phyloP scores from a whole-genome alignment of 208 protist species.

The Crithidia acanthocephali region DNA sequence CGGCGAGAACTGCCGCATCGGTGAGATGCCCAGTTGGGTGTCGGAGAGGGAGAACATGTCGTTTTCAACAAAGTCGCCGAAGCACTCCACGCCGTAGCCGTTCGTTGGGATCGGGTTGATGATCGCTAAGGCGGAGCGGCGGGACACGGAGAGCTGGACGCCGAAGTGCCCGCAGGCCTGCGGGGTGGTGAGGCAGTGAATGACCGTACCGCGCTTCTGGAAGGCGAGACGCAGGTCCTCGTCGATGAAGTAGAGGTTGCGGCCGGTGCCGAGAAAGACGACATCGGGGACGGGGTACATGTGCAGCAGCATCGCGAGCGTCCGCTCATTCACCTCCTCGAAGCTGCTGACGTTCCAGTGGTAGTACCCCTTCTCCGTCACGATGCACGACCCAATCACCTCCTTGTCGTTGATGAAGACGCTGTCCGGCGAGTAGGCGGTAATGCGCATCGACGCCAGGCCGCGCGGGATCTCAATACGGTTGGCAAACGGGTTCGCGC shows the following conservation, averaged over 20 bases:
- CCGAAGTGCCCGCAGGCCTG: constrained; percentile 86
- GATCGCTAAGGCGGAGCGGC: constrained; percentile 76
- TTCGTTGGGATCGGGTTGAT: constrained; percentile 91
- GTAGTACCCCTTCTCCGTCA: constrained; percentile 86
- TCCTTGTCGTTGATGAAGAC: constrained; percentile 90
- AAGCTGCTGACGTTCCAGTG: constrained; percentile 92
- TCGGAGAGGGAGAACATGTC: constrained; percentile 90
- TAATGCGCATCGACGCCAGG: constrained; percentile 73
- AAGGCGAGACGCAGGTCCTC: constrained; percentile 89
- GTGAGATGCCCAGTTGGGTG: constrained; percentile 79
- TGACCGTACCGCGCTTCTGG: constrained; percentile 83
- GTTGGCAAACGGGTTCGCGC: constrained; percentile 85
- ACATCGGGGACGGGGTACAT: constrained; percentile 90
- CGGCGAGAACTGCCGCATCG: constrained; percentile 79
- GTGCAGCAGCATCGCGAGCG: constrained; percentile 82
- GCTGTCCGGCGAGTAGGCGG: constrained; percentile 89
- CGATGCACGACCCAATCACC: constrained; percentile 92
- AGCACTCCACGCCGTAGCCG: constrained; percentile 89
- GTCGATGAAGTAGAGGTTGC: constrained; percentile 89
- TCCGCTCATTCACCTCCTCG: constrained; percentile 88
- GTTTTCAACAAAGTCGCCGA: constrained; percentile 91
- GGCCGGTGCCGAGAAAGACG: constrained; percentile 86
- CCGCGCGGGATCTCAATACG: constrained; percentile 81
- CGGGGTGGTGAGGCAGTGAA: constrained; percentile 90
- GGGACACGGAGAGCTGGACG: constrained; percentile 81